A percentile compares a stretch with the other conserved stretches of the same genome.
These are phyloP conservation scores for Scytalidium sp. DNA, from an alignment of 2,329 filamentous ascomycete species.

Conservation along the genomic window DNA sequence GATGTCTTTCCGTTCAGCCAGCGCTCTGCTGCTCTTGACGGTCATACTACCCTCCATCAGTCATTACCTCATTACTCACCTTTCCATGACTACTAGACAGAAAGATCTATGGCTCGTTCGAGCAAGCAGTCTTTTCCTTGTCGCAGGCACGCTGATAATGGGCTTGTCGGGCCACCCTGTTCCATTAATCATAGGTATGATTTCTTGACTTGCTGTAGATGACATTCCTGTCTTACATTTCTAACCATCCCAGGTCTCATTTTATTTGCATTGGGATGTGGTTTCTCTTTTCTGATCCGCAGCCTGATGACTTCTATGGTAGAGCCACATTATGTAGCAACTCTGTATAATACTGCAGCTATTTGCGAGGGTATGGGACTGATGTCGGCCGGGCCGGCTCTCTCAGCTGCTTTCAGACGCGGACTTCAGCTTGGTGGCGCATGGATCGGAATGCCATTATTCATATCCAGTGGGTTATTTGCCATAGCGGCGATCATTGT, in stretches of 20 bases:
- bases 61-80: constrained; percentile 3
- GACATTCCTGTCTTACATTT: constrained; percentile 1
- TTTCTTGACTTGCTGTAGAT: neutral
- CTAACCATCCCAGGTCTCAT: constrained; percentile 34
- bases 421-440: constrained; percentile 44
- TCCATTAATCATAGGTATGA: constrained; percentile 9
- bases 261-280: constrained; percentile 42
- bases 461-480: constrained; percentile 34
- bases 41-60: constrained; percentile 12
- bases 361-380: constrained; percentile 48
- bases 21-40: constrained; percentile 11
- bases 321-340: constrained; percentile 50
- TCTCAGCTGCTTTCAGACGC: constrained; percentile 43
- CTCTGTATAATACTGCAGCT: constrained; percentile 49
- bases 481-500: neutral
- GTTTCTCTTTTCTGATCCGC: constrained; percentile 40
- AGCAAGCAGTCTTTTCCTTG: constrained; percentile 14
- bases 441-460: constrained; percentile 49
- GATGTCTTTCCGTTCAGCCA: constrained; percentile 11
- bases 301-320: constrained; percentile 52
- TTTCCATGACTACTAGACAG: constrained; percentile 1
- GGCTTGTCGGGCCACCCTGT: constrained; percentile 5
- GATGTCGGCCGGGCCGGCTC: constrained; percentile 41
- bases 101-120: constrained; percentile 24
- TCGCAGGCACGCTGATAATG: constrained; percentile 7